Evolutionary conservation across 192 early-diverging fungal species (phyloP), one percentile per base, ranked within the genome.

Genomic region (Coemansia sp.): DNA sequence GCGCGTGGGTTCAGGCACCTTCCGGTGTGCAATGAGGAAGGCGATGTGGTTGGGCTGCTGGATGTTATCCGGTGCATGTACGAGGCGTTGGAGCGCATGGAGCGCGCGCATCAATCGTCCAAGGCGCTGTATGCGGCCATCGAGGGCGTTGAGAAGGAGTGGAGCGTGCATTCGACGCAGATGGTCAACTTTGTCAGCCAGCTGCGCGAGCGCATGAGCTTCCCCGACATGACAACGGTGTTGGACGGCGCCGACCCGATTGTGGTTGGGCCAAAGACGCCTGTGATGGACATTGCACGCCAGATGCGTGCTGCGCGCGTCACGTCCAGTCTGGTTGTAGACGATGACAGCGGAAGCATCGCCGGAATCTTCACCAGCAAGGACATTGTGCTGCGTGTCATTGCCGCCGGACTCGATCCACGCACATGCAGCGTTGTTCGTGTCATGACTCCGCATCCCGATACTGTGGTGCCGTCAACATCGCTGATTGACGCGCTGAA

Each of bases 361-460:
- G 89, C 92, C 10, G 95, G 95, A 63, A 97, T 97, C 64, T 95
- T 97, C 75, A 97, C 95, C 18, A 92, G 90, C 76, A 94, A 92
- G 73, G 92, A 94, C 75, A 87, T 94, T 59, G 93, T 94, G 45
- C 86, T 95, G 56, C 89, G 93, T 63, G 93, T 95, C 19, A 91
- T 95, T 68, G 93, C 93, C 40, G 93, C 92, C 67, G 88, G 92
- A 16, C 79, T 98, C 57, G 91, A 94, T 71, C 94, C 97, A 65
- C 85, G 85, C 57, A 93, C 89, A 32, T 97, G 95, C 71, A 90
- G 91, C 52, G 96, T 99, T 44, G 93, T 97, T 26, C 91, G 95
- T 70, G 97, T 99, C 13, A 99, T 99, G 97, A 94, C 93, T 9
- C 93, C 93, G 60, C 89, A 94, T 63, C 93, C 93, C 8, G 92